Conservation (phyloP, 495 filamentous ascomycete genomes). For the Daldinia loculata region DNA sequence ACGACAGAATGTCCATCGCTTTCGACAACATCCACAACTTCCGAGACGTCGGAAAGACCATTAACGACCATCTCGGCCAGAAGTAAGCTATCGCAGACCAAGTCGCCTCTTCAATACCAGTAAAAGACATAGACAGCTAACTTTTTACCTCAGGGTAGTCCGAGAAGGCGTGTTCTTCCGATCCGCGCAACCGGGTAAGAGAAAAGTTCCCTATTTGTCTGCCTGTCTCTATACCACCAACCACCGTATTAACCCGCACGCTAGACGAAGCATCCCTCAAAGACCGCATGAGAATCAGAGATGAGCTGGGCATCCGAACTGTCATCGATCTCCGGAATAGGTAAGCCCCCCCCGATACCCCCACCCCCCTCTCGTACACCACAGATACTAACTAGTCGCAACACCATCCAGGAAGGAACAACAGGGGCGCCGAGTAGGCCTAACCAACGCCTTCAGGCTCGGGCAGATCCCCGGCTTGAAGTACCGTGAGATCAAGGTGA, state of each 20-base stretch:
- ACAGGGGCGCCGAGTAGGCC: no score
- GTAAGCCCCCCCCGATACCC: conserved; percentile 50
- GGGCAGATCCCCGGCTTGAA: conserved; percentile 65
- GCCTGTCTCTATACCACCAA: no score
- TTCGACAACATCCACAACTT: conserved; percentile 82
- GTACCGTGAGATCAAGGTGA: conserved; percentile 73
- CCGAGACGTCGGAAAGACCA: conserved; percentile 79
- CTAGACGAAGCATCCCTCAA: conserved; percentile 73
- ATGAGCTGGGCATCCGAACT: conserved; percentile 70
- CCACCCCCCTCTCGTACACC: no score
- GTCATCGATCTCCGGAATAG: conserved; percentile 82
- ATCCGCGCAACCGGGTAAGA: conserved; percentile 71
- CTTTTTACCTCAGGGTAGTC: conserved; percentile 58
- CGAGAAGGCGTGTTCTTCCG: conserved; percentile 76
- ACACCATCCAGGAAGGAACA: conserved; percentile 70
- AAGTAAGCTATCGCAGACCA: conserved; percentile 53
- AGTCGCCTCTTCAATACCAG: not conserved
- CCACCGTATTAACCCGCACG: conserved; percentile 5
- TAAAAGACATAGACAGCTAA: not conserved
- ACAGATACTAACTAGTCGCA: not conserved
- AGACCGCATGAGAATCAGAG: conserved; percentile 67
- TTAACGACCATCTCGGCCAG: conserved; percentile 67
- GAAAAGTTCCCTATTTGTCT: not conserved
- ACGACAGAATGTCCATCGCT: conserved; percentile 35
- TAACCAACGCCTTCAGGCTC: conserved; percentile 3